These are phyloP conservation scores for Datura wrightii DNA, from an alignment of 257 asterid species.

Conservation along the genomic window DNA sequence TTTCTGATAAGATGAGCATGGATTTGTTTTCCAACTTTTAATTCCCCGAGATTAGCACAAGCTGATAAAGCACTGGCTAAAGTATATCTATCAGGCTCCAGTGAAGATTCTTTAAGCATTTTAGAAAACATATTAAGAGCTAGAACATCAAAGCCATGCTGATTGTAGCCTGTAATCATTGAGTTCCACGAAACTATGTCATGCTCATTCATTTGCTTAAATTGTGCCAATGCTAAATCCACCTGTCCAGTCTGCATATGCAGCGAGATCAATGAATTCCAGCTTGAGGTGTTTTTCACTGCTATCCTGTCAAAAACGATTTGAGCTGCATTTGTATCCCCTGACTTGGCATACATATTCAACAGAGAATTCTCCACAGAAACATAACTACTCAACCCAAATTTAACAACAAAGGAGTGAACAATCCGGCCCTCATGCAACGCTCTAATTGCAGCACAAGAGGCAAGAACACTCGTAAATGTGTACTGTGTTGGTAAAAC, in stretches of 20 bases:
- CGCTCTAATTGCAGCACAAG: slow-evolving; percentile 61
- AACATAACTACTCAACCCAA: slow-evolving; percentile 56
- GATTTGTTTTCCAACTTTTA: slow-evolving; percentile 67
- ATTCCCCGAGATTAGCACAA: slow-evolving; percentile 64
- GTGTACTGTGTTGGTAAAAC: slow-evolving; percentile 72
- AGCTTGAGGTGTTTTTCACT: slow-evolving; percentile 64
- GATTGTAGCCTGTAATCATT: slow-evolving; percentile 80
- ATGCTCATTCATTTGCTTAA: slow-evolving; percentile 66
- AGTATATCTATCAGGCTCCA: slow-evolving; percentile 71
- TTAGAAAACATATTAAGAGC: slow-evolving; percentile 62
- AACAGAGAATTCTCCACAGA: slow-evolving; percentile 74
- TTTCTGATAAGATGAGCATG: slow-evolving; percentile 67
- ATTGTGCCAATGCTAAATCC: slow-evolving; percentile 60
- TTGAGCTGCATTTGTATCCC: slow-evolving; percentile 53
- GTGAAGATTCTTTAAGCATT: slow-evolving; percentile 56
- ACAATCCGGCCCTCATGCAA: slow-evolving; percentile 64
- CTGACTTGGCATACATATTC: slow-evolving; percentile 84
- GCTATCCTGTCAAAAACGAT: slow-evolving; percentile 59
- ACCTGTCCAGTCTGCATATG: slow-evolving; percentile 67
- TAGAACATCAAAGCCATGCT: slow-evolving; percentile 60
- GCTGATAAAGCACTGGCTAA: slow-evolving; percentile 76
- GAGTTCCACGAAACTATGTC: slow-evolving; percentile 85
- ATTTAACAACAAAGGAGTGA: slow-evolving; percentile 72
- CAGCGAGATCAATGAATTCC: slow-evolving; percentile 67
- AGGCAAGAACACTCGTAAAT: slow-evolving; percentile 66